Base-by-base conservation (phyloP, 2,329 filamentous ascomycete species). In the Saccharata proteae region DNA sequence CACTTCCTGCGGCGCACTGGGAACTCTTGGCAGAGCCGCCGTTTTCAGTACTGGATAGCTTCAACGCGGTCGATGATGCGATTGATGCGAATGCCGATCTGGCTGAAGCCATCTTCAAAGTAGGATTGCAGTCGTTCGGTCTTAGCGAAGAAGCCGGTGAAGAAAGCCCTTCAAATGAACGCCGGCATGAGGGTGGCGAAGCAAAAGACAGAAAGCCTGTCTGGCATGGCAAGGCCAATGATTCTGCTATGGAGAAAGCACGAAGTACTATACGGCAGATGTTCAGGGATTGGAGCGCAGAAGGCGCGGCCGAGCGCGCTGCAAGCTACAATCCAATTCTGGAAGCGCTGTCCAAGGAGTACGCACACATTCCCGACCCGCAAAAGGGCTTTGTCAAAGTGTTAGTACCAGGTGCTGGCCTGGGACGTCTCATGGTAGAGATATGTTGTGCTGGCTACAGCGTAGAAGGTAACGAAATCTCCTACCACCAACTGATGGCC, bases 401-500 rank as follows among this genome's bases (percentile, higher is more conserved):
- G 1, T 68, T 98, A 0, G 77, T 96, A 0, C 90, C 90, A 0
- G 90, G 90, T 0, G 86, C 88, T 4, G 90, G 90, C 0, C 64
- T 98, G 2, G 90, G 84, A 3, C 71, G 90, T 10, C 63, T 96
- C 2, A 82, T 96, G 1, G 93, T 92, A 46, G 90, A 98, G 26
- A 64, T 96, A 10, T 84, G 78, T 49, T 62, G 61, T 16, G 64
- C 62, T 1, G 86, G 90, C 8, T 92, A 76, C 53, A 61, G 70
- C 8, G 71, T 75, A 1, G 85, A 94, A 54, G 88, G 88, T 16
- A 96, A 94, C 49, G 63, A 98, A 57, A 93, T 96, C 39, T 94
- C 86, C 3, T 96, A 93, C 49, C 90, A 98, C 54, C 84, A 93
- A 52, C 71, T 98, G n/a, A 66, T 96, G 36, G 84, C 84, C 2